These are phyloP conservation scores for Peronospora destructor DNA, from an alignment of 352 stramenopile species.

Conservation along the genomic window DNA sequence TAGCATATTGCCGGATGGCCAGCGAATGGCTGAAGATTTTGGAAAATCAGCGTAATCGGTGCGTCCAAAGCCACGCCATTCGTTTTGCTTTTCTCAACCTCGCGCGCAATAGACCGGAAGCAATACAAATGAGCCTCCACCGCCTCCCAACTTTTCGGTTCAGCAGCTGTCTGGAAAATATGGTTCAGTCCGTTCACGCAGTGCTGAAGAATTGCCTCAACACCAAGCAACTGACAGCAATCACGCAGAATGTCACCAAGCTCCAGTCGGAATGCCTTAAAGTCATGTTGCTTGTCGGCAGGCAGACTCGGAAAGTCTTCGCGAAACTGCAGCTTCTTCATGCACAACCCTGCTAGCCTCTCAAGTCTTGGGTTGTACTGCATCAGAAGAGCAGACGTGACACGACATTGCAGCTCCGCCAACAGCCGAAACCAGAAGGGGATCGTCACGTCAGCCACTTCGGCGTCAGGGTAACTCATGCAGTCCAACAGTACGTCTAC, in stretches of 20 bases:
- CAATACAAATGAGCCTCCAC: constrained; percentile 80
- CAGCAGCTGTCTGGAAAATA: constrained; percentile 47
- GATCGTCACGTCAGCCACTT: constrained; percentile 80
- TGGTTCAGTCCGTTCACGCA: constrained; percentile 67
- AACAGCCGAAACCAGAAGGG: constrained; percentile 78
- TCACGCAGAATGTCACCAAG: constrained; percentile 77
- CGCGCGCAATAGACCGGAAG: constrained; percentile 74
- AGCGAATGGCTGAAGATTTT: constrained; percentile 65
- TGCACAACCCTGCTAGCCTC: constrained; percentile 58
- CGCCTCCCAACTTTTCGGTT: constrained; percentile 58
- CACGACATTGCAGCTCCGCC: constrained; percentile 32
- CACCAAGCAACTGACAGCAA: constrained; percentile 65
- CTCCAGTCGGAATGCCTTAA: constrained; percentile 74
- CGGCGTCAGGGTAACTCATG: constrained; percentile 71
- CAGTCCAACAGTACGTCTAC: constrained; percentile 85
- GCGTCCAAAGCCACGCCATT: constrained; percentile 24
- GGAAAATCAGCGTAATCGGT: constrained; percentile 67
- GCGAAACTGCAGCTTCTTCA: constrained; percentile 77
- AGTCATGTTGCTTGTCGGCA: constrained; percentile 70
- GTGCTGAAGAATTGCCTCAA: constrained; percentile 64
- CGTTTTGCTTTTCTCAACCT: constrained; percentile 50
- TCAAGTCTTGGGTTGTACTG: constrained; percentile 51
- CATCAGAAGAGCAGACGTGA: constrained; percentile 20
- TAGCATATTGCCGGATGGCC: constrained; percentile 78
- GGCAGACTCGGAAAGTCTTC: constrained; percentile 59